A percentile compares a stretch with the other conserved stretches of the same genome.
Conservation (phyloP, 2,329 filamentous ascomycete genomes). For the Phialocephala sp. region DNA sequence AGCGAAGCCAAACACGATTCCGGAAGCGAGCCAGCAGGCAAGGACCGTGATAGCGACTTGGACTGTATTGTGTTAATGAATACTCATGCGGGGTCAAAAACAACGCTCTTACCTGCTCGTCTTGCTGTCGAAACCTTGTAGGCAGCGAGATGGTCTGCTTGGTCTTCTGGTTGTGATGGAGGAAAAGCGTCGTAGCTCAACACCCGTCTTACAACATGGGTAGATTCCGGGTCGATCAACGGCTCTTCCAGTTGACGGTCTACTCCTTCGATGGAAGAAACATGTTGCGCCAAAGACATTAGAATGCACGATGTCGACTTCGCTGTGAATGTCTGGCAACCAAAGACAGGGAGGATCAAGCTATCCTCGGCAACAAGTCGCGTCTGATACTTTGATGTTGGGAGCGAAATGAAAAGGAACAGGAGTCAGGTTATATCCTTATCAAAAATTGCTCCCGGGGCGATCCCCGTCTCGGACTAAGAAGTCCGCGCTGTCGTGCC, state of each 20-base stretch:
- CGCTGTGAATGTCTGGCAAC: not conserved
- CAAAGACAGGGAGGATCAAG: not conserved
- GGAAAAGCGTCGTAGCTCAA: slow-evolving; percentile 20
- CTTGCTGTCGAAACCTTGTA: slow-evolving; percentile 15
- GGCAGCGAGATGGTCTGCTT: slow-evolving; percentile 20
- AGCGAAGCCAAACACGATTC: slow-evolving; percentile 26
- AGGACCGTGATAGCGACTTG: slow-evolving; percentile 23
- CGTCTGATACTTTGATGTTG: not conserved
- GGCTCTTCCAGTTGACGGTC: slow-evolving; percentile 6
- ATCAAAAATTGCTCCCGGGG: too few species aligned
- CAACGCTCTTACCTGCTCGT: slow-evolving; percentile 8
- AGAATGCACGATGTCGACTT: not conserved
- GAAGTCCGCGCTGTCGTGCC: not conserved
- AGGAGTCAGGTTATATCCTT: not conserved
- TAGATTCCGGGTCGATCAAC: slow-evolving; percentile 4
- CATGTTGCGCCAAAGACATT: slow-evolving; percentile 26
- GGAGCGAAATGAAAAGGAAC: not conserved
- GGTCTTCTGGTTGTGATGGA: slow-evolving; percentile 16
- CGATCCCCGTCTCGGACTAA: not conserved
- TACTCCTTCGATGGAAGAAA: slow-evolving; percentile 22
- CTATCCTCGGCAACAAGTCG: not conserved
- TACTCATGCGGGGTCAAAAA: not conserved
- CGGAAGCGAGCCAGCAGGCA: slow-evolving; percentile 21
- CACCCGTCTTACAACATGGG: slow-evolving; percentile 11
- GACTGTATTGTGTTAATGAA: not conserved